Base-by-base conservation (phyloP, 441 rosid genomes). In the Gossypium schwendimanii region DNA sequence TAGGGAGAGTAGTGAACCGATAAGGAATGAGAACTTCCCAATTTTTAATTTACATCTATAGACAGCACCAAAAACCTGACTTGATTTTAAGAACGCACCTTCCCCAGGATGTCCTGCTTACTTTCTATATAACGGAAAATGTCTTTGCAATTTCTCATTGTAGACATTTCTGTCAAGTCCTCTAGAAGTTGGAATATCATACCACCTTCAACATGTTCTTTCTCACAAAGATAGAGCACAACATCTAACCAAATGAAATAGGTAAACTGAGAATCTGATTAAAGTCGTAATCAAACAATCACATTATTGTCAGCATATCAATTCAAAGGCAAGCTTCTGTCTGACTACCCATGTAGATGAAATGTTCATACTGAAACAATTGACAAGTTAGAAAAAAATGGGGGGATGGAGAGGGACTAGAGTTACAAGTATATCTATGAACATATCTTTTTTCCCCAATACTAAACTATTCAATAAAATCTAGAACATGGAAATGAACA, bases 131-230 rank as follows among this genome's bases (percentile, higher is more conserved):
- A 95, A 66, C 93, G 96, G 63, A 95, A 95, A 73, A 90, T 79
- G 80, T 95, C 98, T 83, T 91, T 87, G 82, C 98, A 95, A 64
- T 93, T 93, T 83, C 89, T 87, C 96, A 95, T 91, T 63, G 96
- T 95, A 72, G 97, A 95, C 97, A 91, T 95, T 83, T 95, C 99
- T 0, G 96, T 95, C 89, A 95, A 84, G 84, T 95, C 98, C 80
- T 95, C 97, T 76, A 95, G 73, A 68, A 95, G 87, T 79, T 95
- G 99, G 79, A 95, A 95, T 84, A 95, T 91, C 98, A 95, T 95
- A 17, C 97, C 99, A 75, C 96, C 99, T 83, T 95, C 99, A 73
- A 95, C 87, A 80, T 93, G 97, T 73, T 95, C 99, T 49, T 89
- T 90, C 91, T 93, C 98, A 80, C 99, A 95, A 61, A 93, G 99